Base-by-base conservation (phyloP, 2,329 filamentous ascomycete genomes). In the Claviceps paspali region DNA sequence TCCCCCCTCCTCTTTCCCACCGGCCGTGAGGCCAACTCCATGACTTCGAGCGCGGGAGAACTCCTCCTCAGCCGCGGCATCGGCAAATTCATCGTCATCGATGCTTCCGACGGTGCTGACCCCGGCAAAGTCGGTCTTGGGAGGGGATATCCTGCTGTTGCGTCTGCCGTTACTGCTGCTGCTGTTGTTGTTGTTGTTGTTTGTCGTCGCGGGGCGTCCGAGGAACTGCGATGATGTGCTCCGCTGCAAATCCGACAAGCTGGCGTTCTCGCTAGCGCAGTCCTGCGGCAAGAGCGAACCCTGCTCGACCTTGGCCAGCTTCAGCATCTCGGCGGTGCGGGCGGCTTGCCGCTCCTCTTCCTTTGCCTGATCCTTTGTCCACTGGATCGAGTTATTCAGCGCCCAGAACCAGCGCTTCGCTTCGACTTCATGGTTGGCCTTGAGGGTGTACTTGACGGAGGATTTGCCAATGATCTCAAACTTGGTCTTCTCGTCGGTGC, bases 321-420 rank as follows among this genome's bases (percentile, higher is more conserved):
- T 75, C 36, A 93, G 60, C 26, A 79, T 68, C 56, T 91, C 84
- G 5, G 79, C 80, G 49, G 79, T 82, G 39, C 76, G 77, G 6
- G 76, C 76, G 24, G 77, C 77, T 42, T 86, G 77, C 46, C 70
- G 77, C 52, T 88, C 80, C 50, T 95, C 88, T 55, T 93, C 85
- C 48, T 82, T 87, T 6, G 85, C 87, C 60, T 96, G 91, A 52
- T 98, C 91, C 58, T 98, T 98, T 44, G 85, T 80, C 82, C 85
- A 96, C 55, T 96, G 91, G 35, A 98, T 98, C 5, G 91, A 88
- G 55, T 98, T 98, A 62, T 98, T 98, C 44, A 98, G 66, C 1
- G 91, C 84, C 91, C 91, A 98, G 59, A 92, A 98, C 91, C 91
- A 98, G 38, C 91, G 76, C 61, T 98, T 98, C 5, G 91, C 88